Conservation (phyloP, 2,329 filamentous ascomycete species). For the Raffaelea deltoideospora region DNA sequence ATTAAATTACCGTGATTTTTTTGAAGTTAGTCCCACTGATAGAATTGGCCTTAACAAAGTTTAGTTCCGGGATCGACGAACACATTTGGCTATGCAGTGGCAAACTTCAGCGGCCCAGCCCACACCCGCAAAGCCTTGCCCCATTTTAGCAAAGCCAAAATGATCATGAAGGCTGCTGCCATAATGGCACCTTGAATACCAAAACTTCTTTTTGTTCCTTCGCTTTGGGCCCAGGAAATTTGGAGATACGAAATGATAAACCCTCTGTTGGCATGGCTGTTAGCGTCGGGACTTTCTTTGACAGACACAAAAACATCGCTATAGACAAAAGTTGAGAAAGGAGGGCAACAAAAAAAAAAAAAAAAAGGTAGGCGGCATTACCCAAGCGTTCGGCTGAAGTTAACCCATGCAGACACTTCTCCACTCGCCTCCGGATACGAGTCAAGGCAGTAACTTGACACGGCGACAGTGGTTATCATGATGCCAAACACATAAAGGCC, state of each 20-base stretch:
- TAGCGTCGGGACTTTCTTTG: background rate
- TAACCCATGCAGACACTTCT: conserved; percentile 36
- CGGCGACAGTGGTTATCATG: conserved; percentile 36
- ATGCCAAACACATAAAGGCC: conserved; percentile 39
- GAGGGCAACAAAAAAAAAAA: background rate
- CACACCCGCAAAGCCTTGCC: conserved; percentile 17
- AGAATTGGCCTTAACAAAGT: too few relatives aligned
- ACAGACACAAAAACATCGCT: background rate
- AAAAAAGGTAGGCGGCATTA: background rate
- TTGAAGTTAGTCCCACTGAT: too few relatives aligned
- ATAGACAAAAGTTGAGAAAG: background rate
- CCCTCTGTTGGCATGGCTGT: conserved; percentile 13
- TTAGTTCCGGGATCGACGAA: too few relatives aligned
- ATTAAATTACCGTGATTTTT: too few relatives aligned
- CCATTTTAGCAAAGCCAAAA: conserved; percentile 14
- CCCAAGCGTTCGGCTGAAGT: conserved; percentile 30
- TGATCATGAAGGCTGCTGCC: conserved; percentile 12
- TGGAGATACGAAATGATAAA: conserved; percentile 38
- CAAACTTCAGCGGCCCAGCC: conserved; percentile 17
- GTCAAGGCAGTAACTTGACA: conserved; percentile 37
- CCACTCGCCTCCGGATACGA: conserved; percentile 39
- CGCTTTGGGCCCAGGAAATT: conserved; percentile 29
- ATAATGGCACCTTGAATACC: conserved; percentile 29
- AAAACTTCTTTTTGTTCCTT: conserved; percentile 27
- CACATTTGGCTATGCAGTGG: too few relatives aligned